Percentiles rank a stretch among this genome's conserved stretches.
phyloP scores from a whole-genome alignment of 306 rosid genomes.

The Vigna radiata region DNA sequence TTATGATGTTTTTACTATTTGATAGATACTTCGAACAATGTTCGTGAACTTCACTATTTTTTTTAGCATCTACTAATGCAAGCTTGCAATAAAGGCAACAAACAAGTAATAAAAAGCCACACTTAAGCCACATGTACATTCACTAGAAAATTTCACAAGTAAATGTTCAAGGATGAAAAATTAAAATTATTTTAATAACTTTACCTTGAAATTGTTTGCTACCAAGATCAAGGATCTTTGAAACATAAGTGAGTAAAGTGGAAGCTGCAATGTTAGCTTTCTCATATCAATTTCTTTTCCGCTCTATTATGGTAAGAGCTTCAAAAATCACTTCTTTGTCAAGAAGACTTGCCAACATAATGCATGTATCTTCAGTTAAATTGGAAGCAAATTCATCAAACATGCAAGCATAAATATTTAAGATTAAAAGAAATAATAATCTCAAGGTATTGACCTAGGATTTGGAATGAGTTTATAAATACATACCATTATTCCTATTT shows the following conservation, averaged over 20 bases:
- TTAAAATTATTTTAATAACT: constrained; percentile 60
- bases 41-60: too few relatives aligned
- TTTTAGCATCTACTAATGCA: too few relatives aligned
- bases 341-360: constrained; percentile 60
- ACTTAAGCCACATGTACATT: too few relatives aligned
- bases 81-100: too few relatives aligned
- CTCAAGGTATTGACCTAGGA: background rate
- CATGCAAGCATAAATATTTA: background rate
- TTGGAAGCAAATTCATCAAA: constrained; percentile 13
- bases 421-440: constrained; percentile 18
- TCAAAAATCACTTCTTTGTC: constrained; percentile 61
- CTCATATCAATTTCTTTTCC: constrained; percentile 53
- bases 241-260: constrained; percentile 54
- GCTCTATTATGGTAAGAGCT: constrained; percentile 72
- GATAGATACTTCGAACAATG: too few relatives aligned
- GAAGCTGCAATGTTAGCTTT: constrained; percentile 51
- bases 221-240: constrained; percentile 64
- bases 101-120: too few relatives aligned
- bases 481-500: too few relatives aligned
- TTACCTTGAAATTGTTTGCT: constrained; percentile 53
- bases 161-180: constrained; percentile 49
- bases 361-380: constrained; percentile 62
- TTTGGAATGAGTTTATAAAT: background rate
- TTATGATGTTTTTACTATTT: too few relatives aligned
- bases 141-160: too few relatives aligned